These are phyloP conservation scores for Sporothrix protearum DNA, from an alignment of 2,329 filamentous ascomycete genomes.

Conservation along the genomic window DNA sequence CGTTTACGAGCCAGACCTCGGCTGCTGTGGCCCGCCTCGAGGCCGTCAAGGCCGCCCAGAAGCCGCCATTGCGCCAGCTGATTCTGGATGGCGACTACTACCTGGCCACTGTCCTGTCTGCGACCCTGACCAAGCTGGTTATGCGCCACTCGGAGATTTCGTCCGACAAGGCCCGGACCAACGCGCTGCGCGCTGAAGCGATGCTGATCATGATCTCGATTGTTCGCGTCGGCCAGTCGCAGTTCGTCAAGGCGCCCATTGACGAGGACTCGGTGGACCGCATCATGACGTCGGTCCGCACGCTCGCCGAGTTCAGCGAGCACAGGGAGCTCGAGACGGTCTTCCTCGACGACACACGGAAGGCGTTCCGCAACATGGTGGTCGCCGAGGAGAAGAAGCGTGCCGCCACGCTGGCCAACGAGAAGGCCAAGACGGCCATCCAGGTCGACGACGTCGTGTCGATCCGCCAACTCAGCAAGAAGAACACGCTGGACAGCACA, in stretches of 20 bases:
- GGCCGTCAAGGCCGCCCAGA: constrained; percentile 94
- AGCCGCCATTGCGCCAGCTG: constrained; percentile 88
- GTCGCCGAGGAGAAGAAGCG: constrained; percentile 97
- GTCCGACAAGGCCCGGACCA: constrained; percentile 77
- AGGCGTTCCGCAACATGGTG: constrained; percentile 96
- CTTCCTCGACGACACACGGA: constrained; percentile 90
- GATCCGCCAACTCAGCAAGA: constrained; percentile 90
- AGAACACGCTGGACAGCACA: constrained; percentile 73
- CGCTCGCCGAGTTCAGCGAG: constrained; percentile 81
- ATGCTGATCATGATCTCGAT: constrained; percentile 99
- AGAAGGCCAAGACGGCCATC: constrained; percentile 89
- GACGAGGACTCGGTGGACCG: constrained; percentile 98
- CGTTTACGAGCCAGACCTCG: constrained; percentile 80
- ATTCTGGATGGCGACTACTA: constrained; percentile 98
- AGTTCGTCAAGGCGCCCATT: constrained; percentile 95
- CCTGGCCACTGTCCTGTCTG: constrained; percentile 88
- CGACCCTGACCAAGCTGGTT: constrained; percentile 92
- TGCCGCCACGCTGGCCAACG: constrained; percentile 85
- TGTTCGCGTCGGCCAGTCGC: constrained; percentile 95
- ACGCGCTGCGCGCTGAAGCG: constrained; percentile 89
- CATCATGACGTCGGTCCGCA: constrained; percentile 95
- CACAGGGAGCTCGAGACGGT: constrained; percentile 88
- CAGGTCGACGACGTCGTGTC: constrained; percentile 94
- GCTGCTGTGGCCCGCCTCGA: constrained; percentile 86
- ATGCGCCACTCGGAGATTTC: constrained; percentile 97